Percentiles rank a stretch among this genome's conserved stretches.
phyloP scores from a whole-genome alignment of 2,329 filamentous ascomycete species.

The Dactylonectria estremocensis region DNA sequence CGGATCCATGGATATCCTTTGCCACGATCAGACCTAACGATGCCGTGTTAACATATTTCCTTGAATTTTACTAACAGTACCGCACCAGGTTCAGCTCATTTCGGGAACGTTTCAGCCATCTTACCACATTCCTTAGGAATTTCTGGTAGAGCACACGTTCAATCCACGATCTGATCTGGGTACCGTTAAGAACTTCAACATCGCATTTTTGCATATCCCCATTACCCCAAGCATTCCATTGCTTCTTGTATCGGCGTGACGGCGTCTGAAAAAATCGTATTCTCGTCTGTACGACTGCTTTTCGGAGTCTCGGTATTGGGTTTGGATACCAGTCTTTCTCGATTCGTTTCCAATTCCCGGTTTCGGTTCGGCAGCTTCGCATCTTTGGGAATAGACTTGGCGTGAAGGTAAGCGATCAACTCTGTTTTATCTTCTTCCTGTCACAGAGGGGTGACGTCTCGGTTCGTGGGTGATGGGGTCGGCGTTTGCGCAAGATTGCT shows the following conservation, averaged over 20 bases:
- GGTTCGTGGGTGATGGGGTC: neutral
- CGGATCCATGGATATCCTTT: neutral
- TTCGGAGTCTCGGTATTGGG: constrained; percentile 56
- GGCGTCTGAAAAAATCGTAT: constrained; percentile 57
- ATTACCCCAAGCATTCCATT: constrained; percentile 50
- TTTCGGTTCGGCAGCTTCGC: constrained; percentile 48
- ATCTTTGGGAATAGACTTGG: constrained; percentile 48
- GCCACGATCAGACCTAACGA: constrained; percentile 4
- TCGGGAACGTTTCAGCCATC: constrained; percentile 58
- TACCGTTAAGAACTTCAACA: constrained; percentile 48
- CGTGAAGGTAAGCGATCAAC: constrained; percentile 43
- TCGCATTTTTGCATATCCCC: constrained; percentile 45
- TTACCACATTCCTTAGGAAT: constrained; percentile 60
- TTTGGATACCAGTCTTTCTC: constrained; percentile 55
- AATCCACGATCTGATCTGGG: constrained; percentile 46
- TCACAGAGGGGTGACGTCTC: too few relatives aligned
- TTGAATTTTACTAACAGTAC: constrained; percentile 42
- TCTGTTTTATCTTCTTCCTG: neutral
- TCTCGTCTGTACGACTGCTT: constrained; percentile 56
- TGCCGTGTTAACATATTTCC: neutral
- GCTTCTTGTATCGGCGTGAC: constrained; percentile 56
- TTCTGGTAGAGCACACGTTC: constrained; percentile 55
- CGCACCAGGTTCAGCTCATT: constrained; percentile 58
- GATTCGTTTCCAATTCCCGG: constrained; percentile 52
- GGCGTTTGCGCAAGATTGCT: neutral